Evolutionary conservation across 169 alveolate species (phyloP), one percentile per base, ranked within the genome.

Genomic region (Eimeria mitis): DNA sequence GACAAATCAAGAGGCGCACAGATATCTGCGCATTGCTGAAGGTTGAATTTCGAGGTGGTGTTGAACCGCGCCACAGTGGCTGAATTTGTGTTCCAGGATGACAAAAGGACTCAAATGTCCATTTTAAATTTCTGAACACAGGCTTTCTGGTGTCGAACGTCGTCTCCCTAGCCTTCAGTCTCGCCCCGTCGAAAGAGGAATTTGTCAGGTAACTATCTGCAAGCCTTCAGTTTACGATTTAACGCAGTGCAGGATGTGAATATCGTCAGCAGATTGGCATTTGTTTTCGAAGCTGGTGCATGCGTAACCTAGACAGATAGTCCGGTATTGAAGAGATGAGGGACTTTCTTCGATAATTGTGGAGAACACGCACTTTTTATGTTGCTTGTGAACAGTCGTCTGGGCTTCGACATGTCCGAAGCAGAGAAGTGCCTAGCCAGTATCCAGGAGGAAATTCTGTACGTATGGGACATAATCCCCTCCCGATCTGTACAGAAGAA

Each of bases 131-230:
- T 44, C 76, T 71, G 71, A 37, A n/a, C 47, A 0, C 97, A 95
- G 97, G 97, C 56, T 89, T 95, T 88, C 65, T 95, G 81, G 97
- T 95, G 31, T 95, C 97, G 31, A 40, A 95, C 75, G 47, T 95
- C 40, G 97, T 89, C 83, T 61, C 95, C 40, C 81, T 95, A 34
- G 97, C 97, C 13, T 95, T 95, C 81, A 81, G 76, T 37, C 89
- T 95, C 54, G 94, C 95, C 59, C 97, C 97, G 40, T 71, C 94
- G 49, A 87, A 95, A 49, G 95, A 79, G 37, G 97, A 89, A 19
- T 76, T 95, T 8, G 65, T 84, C 89, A 79, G 78, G 97, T 95
- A 49, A 31, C 56, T 37, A 1, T 56, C 1, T 23, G 23, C 37
- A 7, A 25, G 42, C 34, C 54, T 14, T 73, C 31, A 40, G 13